These are phyloP conservation scores for Epichloe typhina DNA, from an alignment of 2,329 filamentous ascomycete genomes.

Conservation along the genomic window DNA sequence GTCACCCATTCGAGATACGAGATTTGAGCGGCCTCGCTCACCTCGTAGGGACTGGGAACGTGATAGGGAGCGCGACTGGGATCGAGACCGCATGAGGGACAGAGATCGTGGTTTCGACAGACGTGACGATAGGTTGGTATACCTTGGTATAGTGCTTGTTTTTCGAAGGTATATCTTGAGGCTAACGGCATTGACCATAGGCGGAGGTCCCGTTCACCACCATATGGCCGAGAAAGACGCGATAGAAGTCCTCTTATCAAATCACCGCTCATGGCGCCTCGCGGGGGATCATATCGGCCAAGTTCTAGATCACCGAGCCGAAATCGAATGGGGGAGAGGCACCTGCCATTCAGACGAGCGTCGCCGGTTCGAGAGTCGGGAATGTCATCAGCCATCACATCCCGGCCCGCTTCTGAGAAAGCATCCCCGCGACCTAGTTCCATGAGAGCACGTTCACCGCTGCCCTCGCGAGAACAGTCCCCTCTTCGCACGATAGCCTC, in stretches of 20 bases:
- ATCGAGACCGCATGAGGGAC: slow-evolving; percentile 17
- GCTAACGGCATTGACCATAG: slow-evolving; percentile 19
- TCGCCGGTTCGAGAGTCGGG: slow-evolving; percentile 36
- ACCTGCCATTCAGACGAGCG: slow-evolving; percentile 31
- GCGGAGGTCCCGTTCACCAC: slow-evolving; percentile 43
- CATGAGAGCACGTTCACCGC: slow-evolving; percentile 33
- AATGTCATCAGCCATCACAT: slow-evolving; percentile 36
- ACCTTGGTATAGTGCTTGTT: too few species aligned
- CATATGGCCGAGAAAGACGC: slow-evolving; percentile 33
- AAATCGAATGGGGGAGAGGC: slow-evolving; percentile 32
- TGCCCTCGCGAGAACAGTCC: slow-evolving; percentile 29
- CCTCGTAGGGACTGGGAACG: slow-evolving; percentile 24
- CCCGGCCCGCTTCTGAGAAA: slow-evolving; percentile 35
- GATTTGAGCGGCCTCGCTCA: slow-evolving; percentile 26
- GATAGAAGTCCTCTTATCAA: slow-evolving; percentile 19
- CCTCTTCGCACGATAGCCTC: slow-evolving; percentile 16
- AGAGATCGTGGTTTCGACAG: slow-evolving; percentile 24
- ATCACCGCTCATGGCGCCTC: slow-evolving; percentile 16
- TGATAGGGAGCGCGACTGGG: slow-evolving; percentile 19
- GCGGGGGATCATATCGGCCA: slow-evolving; percentile 37
- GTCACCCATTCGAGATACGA: slow-evolving; percentile 22
- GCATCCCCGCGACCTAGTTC: slow-evolving; percentile 39
- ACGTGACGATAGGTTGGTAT: slow-evolving; percentile 27
- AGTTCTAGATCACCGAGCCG: slow-evolving; percentile 33
- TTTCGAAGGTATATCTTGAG: neutral